Evolutionary conservation across 164 flowering plant genomes (phyloP).

Genomic region (Tetrastigma voinierianum): DNA sequence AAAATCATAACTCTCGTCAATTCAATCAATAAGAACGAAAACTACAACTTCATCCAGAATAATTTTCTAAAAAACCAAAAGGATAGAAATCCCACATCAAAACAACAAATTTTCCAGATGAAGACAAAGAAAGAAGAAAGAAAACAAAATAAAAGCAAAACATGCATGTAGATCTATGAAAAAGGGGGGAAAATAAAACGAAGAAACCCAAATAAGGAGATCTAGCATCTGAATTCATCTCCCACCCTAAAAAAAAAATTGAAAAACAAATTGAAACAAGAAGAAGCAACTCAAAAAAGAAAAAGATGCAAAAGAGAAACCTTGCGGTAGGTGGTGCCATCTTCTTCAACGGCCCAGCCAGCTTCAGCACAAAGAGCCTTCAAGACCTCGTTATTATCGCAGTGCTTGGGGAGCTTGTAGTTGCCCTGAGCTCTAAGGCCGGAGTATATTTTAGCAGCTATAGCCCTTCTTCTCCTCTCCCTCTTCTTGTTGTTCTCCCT

Average conservation of each 20-base stretch:
- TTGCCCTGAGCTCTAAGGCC: slow-evolving; percentile 56
- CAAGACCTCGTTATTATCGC: slow-evolving; percentile 86
- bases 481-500: slow-evolving; percentile 72
- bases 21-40: neutral
- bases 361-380: slow-evolving; percentile 90
- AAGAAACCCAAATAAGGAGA: neutral
- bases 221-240: neutral
- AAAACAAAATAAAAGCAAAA: neutral
- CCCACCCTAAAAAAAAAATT: neutral
- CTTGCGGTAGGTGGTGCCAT: slow-evolving; percentile 95
- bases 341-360: slow-evolving; percentile 90
- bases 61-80: neutral
- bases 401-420: no score
- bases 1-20: neutral
- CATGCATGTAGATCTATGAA: slow-evolving; percentile 13
- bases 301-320: slow-evolving; percentile 16
- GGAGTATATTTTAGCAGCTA: slow-evolving; percentile 57
- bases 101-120: no score
- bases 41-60: neutral
- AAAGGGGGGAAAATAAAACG: neutral
- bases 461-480: slow-evolving; percentile 61
- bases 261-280: neutral
- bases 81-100: neutral
- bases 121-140: neutral
- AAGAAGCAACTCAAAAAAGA: neutral